Evolutionary conservation across 2,329 filamentous ascomycete species (phyloP), one percentile per base, ranked within the genome.

Genomic region (Tetracladium maxilliforme): DNA sequence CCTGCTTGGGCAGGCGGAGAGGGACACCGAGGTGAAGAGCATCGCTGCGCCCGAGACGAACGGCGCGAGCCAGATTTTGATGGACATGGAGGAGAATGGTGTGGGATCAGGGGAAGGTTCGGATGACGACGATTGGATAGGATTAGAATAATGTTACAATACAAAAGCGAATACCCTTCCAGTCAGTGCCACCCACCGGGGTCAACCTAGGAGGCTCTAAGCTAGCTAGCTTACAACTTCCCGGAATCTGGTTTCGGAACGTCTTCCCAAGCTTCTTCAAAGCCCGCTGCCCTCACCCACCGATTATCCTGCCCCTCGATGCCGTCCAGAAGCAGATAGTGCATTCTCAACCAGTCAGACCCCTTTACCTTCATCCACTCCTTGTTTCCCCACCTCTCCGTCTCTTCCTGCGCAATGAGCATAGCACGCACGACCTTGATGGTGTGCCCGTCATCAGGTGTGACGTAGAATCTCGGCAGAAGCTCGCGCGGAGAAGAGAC

Each of bases 401-500:
- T 64, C 2, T 62, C 40, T 16, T 56, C 43, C 43, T 75, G 58
- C 2, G 70, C 81, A 38, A 83, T 50, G 4, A 65, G 64, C 11
- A 90, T 47, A 2, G 81, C 74, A 16, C 84, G 58, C 6, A 75
- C 58, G 5, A 92, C 51, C 48, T 94, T 94, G 27, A 73, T 60
- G 7, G 70, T 61, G 49, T 95, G 87, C 0, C 86, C 84, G 47
- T 94, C 84, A 36, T 93, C 86, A 0, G 61, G 41, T 17, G 64
- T 41, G 7, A 33, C 31, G 30, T 60, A 55, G 11, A 72, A 44
- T 7, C 59, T 49, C 2, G 54, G 43, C 6, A 68, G 45, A 4
- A 70, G 46, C 3, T 59, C 57, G 4, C 31, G 25, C 29, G 36
- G 39, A 7, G 33, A 26, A 23, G 38, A 28, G 44, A 45, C 41